Base-by-base conservation (phyloP, 108 stramenopile species). In the Schizochytrium sp. region DNA sequence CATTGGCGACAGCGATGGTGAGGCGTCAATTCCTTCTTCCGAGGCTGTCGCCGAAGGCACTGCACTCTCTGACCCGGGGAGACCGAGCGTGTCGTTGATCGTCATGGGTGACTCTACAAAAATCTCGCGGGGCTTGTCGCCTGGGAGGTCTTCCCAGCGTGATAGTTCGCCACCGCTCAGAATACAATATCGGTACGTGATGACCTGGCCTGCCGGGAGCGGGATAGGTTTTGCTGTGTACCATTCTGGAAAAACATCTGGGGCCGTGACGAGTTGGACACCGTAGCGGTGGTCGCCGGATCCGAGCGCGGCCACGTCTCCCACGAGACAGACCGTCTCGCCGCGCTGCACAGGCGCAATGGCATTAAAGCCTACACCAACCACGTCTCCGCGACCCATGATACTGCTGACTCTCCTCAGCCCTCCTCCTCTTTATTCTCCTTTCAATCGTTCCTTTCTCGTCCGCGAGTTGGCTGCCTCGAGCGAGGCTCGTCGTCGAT, bases 181-280 rank as follows among this genome's bases (percentile, higher is more conserved):
- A 34, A 91, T 57, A 44, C 34, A 41, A 58, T 91, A 91, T 55
- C 72, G 4, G 58, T 91, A 91, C n/a, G 19, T 29, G 44, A 91
- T 88, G 18, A 5, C 14, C 57, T 43, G 41, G 5, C 29, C 45
- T 4, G 25, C 55, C 18, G 59, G 41, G 5, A 72, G 55, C 14
- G 72, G 58, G 25, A 90, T 53, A 19, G 72, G 48, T 34, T 87
- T 0, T n/a, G 60, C 57, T 5, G 87, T 87, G 57, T 23, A 58
- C 91, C 91, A 91, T 89, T 45, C 60, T 4, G 91, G 91, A 48
- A 89, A 91, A 5, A 5, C 43, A 21, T 57, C 58, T 12, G 91
- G 60, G 4, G 83, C 21, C 14, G 91, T 91, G 12, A 89, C 83
- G n/a, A 91, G 59, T n/a, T 48, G 91, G 12, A 89, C 57, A 21